Percentiles rank a stretch among this genome's conserved stretches.
phyloP scores from a whole-genome alignment of 2,329 filamentous ascomycete species.

The Cercospora sesami region DNA sequence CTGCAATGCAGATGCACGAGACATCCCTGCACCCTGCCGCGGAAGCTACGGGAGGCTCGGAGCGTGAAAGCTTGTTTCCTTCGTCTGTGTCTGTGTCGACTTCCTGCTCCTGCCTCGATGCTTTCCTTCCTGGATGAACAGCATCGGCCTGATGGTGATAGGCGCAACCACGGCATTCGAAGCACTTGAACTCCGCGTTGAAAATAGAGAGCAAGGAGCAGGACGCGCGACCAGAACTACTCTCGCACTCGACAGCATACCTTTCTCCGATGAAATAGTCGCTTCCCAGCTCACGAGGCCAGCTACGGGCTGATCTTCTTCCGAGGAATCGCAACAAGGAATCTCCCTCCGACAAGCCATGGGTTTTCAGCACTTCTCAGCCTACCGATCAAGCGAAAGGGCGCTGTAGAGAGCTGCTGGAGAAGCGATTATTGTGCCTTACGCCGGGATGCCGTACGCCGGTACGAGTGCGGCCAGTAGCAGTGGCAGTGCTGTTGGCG shows the following conservation, averaged over 20 bases:
- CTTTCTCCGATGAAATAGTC: background rate
- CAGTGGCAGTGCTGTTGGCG: background rate
- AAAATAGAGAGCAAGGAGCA: background rate
- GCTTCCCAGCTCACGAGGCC: background rate
- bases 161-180: background rate
- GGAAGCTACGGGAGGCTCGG: background rate
- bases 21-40: background rate
- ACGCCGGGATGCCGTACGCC: background rate
- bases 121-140: background rate
- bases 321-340: background rate
- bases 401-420: background rate
- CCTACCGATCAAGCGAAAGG: background rate
- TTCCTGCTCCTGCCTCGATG: background rate
- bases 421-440: background rate
- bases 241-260: background rate
- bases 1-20: background rate
- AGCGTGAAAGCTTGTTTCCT: background rate
- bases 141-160: background rate
- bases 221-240: background rate
- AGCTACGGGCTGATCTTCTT: background rate
- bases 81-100: background rate
- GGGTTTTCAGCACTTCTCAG: background rate
- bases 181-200: background rate
- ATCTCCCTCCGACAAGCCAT: background rate
- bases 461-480: background rate